These are phyloP conservation scores for Penicillium palitans DNA, from an alignment of 2,329 filamentous ascomycete species.

Conservation along the genomic window DNA sequence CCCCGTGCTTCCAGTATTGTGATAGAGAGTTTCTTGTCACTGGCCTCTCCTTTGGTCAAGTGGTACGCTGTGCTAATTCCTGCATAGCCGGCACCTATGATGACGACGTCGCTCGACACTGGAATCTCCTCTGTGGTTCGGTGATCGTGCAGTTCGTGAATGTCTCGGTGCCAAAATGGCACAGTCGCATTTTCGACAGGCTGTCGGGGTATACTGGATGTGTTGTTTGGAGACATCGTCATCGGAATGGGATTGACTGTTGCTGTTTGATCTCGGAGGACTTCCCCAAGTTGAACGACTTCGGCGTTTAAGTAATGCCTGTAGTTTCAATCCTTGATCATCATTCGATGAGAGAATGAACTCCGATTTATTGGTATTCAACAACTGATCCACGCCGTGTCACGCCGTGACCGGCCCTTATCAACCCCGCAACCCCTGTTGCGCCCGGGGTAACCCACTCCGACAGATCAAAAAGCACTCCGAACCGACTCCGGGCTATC, in stretches of 20 bases:
- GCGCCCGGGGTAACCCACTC: background rate
- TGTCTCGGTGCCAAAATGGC: slow-evolving; percentile 42
- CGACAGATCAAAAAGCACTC: background rate
- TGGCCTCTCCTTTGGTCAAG: slow-evolving; percentile 31
- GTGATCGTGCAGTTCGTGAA: slow-evolving; percentile 42
- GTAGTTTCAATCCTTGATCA: too few species aligned
- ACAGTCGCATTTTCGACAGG: background rate
- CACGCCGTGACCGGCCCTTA: background rate
- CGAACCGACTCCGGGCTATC: background rate
- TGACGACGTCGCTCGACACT: slow-evolving; percentile 45
- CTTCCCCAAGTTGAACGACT: background rate
- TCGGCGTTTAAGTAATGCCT: background rate
- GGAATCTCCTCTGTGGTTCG: slow-evolving; percentile 45
- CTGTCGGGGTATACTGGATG: background rate
- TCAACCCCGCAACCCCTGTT: background rate
- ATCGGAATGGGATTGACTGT: background rate
- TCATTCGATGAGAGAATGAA: background rate
- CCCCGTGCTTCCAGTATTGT: slow-evolving; percentile 45
- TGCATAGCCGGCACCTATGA: slow-evolving; percentile 52
- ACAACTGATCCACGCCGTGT: background rate
- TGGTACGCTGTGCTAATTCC: slow-evolving; percentile 50
- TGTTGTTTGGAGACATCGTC: background rate
- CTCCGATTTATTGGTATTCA: background rate
- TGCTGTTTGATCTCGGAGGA: background rate
- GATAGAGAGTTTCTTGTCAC: slow-evolving; percentile 28